phyloP scores from a whole-genome alignment of 2,329 filamentous ascomycete genomes.

The Sclerotinia trifoliorum region DNA sequence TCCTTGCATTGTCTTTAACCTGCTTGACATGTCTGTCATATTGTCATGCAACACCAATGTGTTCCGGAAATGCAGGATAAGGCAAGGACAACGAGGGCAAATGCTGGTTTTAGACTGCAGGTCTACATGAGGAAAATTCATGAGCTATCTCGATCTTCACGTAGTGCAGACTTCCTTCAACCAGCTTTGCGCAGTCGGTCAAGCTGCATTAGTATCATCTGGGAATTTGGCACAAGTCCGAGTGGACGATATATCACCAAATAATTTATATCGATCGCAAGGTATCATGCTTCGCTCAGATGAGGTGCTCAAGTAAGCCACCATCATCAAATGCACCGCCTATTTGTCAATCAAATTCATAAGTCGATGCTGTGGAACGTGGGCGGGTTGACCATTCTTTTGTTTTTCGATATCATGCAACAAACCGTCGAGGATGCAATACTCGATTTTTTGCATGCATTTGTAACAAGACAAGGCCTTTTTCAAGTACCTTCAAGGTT shows the following conservation, averaged over 20 bases:
- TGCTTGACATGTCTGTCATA: neutral
- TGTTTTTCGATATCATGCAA: neutral
- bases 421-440: neutral
- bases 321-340: neutral
- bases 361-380: slow-evolving; percentile 15
- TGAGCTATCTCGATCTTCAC: neutral
- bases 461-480: neutral
- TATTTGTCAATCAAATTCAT: too few relatives aligned
- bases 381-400: slow-evolving; percentile 22
- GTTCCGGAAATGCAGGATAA: neutral
- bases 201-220: slow-evolving; percentile 11
- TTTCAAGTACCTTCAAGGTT: neutral
- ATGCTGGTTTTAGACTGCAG: neutral
- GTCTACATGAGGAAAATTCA: neutral
- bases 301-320: slow-evolving; percentile 6
- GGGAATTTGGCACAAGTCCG: slow-evolving; percentile 21
- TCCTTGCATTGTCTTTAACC: neutral
- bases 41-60: neutral
- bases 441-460: neutral
- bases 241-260: slow-evolving; percentile 22
- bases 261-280: slow-evolving; percentile 25
- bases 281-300: slow-evolving; percentile 18
- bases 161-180: neutral
- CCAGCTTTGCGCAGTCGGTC: neutral
- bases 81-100: neutral